Conservation (phyloP, 306 rosid genomes). For the Corylus americana region DNA sequence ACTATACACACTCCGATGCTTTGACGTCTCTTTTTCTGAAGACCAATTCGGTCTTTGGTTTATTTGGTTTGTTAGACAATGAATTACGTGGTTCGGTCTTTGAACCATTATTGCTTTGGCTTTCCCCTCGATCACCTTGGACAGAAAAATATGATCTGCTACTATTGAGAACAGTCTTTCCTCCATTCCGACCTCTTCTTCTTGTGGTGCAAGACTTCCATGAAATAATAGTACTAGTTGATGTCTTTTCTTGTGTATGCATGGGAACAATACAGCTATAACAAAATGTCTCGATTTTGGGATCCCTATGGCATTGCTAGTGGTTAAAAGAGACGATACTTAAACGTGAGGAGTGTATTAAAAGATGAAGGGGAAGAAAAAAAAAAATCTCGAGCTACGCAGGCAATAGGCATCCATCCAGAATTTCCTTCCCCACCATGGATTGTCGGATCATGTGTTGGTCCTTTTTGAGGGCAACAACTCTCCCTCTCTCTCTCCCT, state of each 20-base stretch:
- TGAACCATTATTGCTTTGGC: too few relatives aligned
- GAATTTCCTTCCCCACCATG: conserved; percentile 63
- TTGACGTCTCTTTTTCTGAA: too few relatives aligned
- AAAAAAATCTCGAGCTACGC: conserved; percentile 51
- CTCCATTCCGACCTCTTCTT: too few relatives aligned
- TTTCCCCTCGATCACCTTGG: too few relatives aligned
- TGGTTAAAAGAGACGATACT: conserved; percentile 32
- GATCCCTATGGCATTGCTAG: conserved; percentile 19
- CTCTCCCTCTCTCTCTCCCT: conserved; percentile 1
- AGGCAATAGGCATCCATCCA: conserved; percentile 52
- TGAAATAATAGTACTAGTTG: neutral
- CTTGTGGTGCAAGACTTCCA: too few relatives aligned
- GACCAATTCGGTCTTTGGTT: too few relatives aligned
- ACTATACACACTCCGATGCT: neutral
- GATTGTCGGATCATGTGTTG: conserved; percentile 64
- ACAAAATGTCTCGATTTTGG: conserved; percentile 25
- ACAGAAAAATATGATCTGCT: too few relatives aligned
- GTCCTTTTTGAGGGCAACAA: conserved; percentile 36
- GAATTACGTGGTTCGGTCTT: too few relatives aligned
- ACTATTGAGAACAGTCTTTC: too few relatives aligned
- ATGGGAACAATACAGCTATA: conserved; percentile 9
- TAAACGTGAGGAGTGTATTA: conserved; percentile 43
- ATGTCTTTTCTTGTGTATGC: neutral
- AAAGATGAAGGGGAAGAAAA: conserved; percentile 34
- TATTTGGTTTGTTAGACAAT: too few relatives aligned